phyloP scores from a whole-genome alignment of 257 asterid species.

The Fraxinus cuspidata region DNA sequence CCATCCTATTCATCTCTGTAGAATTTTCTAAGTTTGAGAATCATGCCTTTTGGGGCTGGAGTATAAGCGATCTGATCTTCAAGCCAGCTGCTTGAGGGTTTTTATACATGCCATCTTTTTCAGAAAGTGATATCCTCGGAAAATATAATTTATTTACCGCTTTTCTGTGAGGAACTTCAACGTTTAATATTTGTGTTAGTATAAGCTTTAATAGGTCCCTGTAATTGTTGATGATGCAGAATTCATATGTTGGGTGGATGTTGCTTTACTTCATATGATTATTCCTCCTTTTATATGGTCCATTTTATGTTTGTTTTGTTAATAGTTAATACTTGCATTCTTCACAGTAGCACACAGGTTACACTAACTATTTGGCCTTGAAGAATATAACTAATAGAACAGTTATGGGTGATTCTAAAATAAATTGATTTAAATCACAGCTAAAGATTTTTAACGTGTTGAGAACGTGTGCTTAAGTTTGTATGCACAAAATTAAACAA shows the following conservation, averaged over 20 bases:
- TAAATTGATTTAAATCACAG: not conserved
- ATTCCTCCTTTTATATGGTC: not conserved
- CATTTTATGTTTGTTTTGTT: not conserved
- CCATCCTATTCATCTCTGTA: slow-evolving; percentile 8
- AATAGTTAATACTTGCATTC: not conserved
- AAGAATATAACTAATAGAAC: not conserved
- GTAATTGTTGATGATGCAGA: not conserved
- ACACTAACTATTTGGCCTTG: not conserved
- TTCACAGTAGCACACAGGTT: not conserved
- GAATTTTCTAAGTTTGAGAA: slow-evolving; percentile 10
- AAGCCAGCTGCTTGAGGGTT: not conserved
- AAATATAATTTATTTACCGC: not conserved
- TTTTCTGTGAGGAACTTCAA: not conserved
- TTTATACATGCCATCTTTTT: not conserved
- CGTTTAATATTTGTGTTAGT: not conserved
- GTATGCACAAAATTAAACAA: too few species aligned
- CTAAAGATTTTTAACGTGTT: not conserved
- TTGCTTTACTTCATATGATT: not conserved
- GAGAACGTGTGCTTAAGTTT: not conserved
- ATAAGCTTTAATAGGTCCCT: not conserved
- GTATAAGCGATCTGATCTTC: slow-evolving; percentile 9
- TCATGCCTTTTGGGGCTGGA: not conserved
- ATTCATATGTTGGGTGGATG: not conserved
- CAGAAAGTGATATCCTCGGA: not conserved
- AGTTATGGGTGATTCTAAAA: not conserved